Percentiles rank a stretch among this genome's conserved stretches.
These are phyloP conservation scores for Gossypium schwendimanii DNA, from an alignment of 441 rosid genomes.

Conservation along the genomic window DNA sequence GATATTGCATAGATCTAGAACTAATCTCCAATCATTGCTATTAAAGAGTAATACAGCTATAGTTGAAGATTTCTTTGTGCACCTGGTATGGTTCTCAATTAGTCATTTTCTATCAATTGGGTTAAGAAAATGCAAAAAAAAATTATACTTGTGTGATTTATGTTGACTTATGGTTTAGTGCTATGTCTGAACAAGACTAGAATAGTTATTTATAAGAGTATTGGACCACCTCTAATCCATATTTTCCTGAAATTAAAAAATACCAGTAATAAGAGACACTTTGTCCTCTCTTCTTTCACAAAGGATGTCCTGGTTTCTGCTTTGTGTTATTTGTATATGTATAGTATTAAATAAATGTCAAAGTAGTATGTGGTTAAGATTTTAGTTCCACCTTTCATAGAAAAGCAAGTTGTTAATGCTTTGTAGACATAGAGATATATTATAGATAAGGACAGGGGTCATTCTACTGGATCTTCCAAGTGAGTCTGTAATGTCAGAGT, in stretches of 20 bases:
- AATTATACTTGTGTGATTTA: not conserved
- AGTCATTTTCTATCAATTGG: slow-evolving; percentile 6
- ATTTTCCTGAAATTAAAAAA: not conserved
- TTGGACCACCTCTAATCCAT: not conserved
- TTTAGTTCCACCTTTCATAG: not conserved
- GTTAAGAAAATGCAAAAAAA: not conserved
- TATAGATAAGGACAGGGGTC: not conserved
- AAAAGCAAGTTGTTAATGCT: not conserved
- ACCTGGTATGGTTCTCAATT: slow-evolving; percentile 52
- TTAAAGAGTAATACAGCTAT: slow-evolving; percentile 60
- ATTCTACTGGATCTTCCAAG: not conserved
- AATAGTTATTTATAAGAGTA: not conserved
- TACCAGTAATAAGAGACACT: not conserved
- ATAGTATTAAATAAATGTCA: not conserved
- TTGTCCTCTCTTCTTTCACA: not conserved
- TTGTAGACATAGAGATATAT: not conserved
- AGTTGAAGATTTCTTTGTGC: slow-evolving; percentile 79
- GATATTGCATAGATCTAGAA: slow-evolving; percentile 73
- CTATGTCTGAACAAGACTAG: not conserved
- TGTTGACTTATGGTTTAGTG: not conserved
- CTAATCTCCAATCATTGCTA: slow-evolving; percentile 88
- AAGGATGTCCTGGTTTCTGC: not conserved
- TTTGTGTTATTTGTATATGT: not conserved
- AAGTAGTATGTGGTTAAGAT: not conserved
- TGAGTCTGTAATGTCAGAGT: not conserved